These are phyloP conservation scores for Trifolium dubium DNA, from an alignment of 306 rosid species.

Conservation along the genomic window DNA sequence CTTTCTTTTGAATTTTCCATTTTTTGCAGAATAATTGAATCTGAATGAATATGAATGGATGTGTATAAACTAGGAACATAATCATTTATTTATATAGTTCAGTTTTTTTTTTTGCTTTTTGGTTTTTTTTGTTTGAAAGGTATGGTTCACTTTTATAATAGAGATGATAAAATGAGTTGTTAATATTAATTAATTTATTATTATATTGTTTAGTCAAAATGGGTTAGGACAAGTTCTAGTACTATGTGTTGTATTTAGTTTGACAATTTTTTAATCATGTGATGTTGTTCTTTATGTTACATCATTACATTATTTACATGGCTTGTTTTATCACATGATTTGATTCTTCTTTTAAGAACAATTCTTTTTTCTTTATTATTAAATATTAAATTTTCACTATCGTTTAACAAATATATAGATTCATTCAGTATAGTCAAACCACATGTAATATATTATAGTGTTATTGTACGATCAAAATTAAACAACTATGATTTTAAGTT, in stretches of 20 bases:
- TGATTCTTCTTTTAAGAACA: background rate
- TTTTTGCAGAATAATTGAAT: constrained; percentile 42
- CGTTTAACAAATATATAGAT: too few relatives aligned
- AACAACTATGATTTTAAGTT: too few relatives aligned
- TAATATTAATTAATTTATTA: background rate
- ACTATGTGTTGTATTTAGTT: background rate
- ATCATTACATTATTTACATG: background rate
- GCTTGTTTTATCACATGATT: background rate
- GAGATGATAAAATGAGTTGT: background rate
- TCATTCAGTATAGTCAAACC: too few relatives aligned
- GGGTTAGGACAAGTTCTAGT: constrained; percentile 39
- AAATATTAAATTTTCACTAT: too few relatives aligned
- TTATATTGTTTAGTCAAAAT: constrained; percentile 25
- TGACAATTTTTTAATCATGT: background rate
- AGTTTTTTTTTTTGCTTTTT: too few relatives aligned
- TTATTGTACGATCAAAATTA: too few relatives aligned
- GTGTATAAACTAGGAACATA: constrained; percentile 9
- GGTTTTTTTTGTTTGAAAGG: background rate
- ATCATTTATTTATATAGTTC: constrained; percentile 7
- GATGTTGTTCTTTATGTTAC: background rate
- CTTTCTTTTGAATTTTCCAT: constrained; percentile 47
- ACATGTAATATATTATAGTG: too few relatives aligned
- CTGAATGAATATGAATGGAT: constrained; percentile 27
- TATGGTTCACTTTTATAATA: background rate
- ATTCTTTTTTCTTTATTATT: too few relatives aligned